A percentile compares a stretch with the other conserved stretches of the same genome.
phyloP scores from a whole-genome alignment of 257 asterid genomes.

The Solanum sitiens region DNA sequence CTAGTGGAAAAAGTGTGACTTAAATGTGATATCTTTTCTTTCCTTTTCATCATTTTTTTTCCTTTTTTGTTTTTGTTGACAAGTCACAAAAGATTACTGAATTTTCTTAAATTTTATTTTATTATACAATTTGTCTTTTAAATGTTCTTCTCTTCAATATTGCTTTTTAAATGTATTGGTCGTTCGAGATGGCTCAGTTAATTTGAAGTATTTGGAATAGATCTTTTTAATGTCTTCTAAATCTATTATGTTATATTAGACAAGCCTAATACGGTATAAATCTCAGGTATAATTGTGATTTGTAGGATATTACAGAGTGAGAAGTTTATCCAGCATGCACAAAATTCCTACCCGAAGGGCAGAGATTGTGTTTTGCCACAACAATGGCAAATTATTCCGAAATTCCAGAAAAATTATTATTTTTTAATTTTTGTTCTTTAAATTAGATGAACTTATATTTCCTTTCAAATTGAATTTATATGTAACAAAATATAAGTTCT shows the following conservation, averaged over 20 bases:
- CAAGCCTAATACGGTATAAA: too few relatives aligned
- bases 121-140: not conserved
- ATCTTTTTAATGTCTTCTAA: accelerated
- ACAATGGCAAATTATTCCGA: accelerated
- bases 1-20: not conserved
- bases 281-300: not conserved
- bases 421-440: too few relatives aligned
- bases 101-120: too few relatives aligned
- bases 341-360: not conserved
- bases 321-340: too few relatives aligned
- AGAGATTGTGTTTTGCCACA: not conserved
- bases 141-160: not conserved
- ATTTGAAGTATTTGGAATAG: not conserved
- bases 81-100: not conserved
- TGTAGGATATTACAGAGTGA: not conserved
- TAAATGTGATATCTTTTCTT: not conserved
- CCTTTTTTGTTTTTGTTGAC: not conserved
- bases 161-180: too few relatives aligned
- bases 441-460: too few relatives aligned
- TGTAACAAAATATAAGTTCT: too few relatives aligned
- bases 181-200: not conserved
- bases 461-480: too few relatives aligned
- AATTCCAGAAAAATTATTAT: too few relatives aligned
- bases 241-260: too few relatives aligned
- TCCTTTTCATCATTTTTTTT: not conserved